Evolutionary conservation across 352 stramenopile species (phyloP).

Genomic region (Saprolegnia diclina): DNA sequence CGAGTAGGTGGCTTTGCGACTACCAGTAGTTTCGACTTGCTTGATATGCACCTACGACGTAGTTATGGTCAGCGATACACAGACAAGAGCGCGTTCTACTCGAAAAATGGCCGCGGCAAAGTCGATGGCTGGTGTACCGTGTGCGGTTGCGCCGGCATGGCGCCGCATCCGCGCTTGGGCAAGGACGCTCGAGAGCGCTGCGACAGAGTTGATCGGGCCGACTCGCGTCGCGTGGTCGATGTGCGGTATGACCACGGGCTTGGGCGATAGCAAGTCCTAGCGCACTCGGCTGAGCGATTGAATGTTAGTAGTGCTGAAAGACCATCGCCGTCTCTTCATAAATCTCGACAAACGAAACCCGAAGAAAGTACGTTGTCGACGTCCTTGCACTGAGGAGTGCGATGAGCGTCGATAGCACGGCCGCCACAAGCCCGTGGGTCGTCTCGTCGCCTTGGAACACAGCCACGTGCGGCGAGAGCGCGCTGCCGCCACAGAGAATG

Average conservation of each 20-base stretch:
- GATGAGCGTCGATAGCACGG: slow-evolving; percentile 38
- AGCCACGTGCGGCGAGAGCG: slow-evolving; percentile 34
- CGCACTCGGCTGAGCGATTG: neutral
- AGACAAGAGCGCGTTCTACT: slow-evolving; percentile 28
- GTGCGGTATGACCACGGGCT: slow-evolving; percentile 12
- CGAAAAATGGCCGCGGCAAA: slow-evolving; percentile 47
- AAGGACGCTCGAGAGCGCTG: slow-evolving; percentile 33
- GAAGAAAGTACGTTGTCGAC: slow-evolving; percentile 28
- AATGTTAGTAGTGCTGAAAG: neutral
- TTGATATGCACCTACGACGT: slow-evolving; percentile 31
- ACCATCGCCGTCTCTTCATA: slow-evolving; percentile 52
- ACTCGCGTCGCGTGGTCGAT: slow-evolving; percentile 31
- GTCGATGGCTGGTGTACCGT: slow-evolving; percentile 37
- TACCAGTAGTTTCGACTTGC: slow-evolving; percentile 36
- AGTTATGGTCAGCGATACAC: slow-evolving; percentile 19
- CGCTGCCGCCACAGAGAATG: slow-evolving; percentile 41
- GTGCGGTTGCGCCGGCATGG: slow-evolving; percentile 33
- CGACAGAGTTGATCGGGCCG: slow-evolving; percentile 28
- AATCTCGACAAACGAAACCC: slow-evolving; percentile 46
- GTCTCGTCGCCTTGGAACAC: slow-evolving; percentile 37
- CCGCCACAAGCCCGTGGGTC: slow-evolving; percentile 32
- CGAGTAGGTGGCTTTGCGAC: slow-evolving; percentile 40
- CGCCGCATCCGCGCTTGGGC: slow-evolving; percentile 31
- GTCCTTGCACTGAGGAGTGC: slow-evolving; percentile 35
- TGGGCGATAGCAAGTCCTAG: slow-evolving; percentile 35